These are phyloP conservation scores for Fusarium newnesense DNA, from an alignment of 2,329 filamentous ascomycete genomes.

Conservation along the genomic window DNA sequence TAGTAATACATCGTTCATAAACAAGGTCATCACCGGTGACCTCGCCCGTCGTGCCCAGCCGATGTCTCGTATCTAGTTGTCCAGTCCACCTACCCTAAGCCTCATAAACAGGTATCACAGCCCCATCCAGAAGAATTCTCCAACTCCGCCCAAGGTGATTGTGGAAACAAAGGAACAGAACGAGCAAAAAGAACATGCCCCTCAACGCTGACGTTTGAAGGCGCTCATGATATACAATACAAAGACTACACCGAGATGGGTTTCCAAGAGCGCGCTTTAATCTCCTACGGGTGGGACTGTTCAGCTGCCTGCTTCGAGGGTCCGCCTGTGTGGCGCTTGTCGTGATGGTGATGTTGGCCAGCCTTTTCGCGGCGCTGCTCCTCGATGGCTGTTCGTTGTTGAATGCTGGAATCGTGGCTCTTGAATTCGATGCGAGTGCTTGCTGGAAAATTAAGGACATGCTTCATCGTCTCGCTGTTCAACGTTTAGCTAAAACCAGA, in stretches of 20 bases:
- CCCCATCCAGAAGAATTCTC: conserved; percentile 27
- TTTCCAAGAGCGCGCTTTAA: background rate
- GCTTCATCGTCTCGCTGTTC: conserved; percentile 91
- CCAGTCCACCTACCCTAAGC: conserved; percentile 16
- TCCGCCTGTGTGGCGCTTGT: conserved; percentile 50
- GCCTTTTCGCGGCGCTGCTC: conserved; percentile 90
- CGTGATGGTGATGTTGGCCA: conserved; percentile 56
- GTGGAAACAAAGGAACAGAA: conserved; percentile 26
- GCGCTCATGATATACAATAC: conserved; percentile 40
- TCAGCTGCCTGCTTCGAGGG: conserved; percentile 49
- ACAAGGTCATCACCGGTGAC: conserved; percentile 2
- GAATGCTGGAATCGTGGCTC: conserved; percentile 95
- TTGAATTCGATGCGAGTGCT: conserved; percentile 96
- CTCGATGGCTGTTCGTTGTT: conserved; percentile 89
- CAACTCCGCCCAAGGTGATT: conserved; percentile 31
- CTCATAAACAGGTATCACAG: conserved; percentile 34
- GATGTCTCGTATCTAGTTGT: conserved; percentile 14
- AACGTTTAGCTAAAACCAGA: conserved; percentile 31
- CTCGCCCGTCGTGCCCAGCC: conserved; percentile 9
- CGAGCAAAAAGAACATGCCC: conserved; percentile 19
- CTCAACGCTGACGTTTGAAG: conserved; percentile 24
- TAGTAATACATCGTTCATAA: conserved; percentile 36
- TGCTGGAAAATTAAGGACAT: conserved; percentile 82
- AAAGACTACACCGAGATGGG: conserved; percentile 15
- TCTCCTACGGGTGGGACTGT: conserved; percentile 36